A percentile compares a stretch with the other conserved stretches of the same genome.
These are phyloP conservation scores for Clarireedia paspali DNA, from an alignment of 2,329 filamentous ascomycete species.

Conservation along the genomic window DNA sequence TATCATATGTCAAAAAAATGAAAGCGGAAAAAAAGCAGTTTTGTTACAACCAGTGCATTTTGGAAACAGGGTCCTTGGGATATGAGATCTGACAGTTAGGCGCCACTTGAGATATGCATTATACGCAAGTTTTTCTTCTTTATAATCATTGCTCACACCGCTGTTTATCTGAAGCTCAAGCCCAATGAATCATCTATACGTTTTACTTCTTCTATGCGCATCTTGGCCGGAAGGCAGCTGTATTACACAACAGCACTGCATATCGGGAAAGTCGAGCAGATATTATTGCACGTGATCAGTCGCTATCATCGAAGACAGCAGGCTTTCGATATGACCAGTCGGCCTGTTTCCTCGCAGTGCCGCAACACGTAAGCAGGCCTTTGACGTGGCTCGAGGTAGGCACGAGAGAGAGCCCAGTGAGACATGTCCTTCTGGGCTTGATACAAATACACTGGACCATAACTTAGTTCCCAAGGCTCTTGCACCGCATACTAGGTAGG, in stretches of 20 bases:
- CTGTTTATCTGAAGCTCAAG: slow-evolving; percentile 16
- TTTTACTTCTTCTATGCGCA: neutral
- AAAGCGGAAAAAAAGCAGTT: slow-evolving; percentile 4
- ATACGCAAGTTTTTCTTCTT: neutral
- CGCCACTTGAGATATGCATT: slow-evolving; percentile 10
- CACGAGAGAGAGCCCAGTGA: too few relatives aligned
- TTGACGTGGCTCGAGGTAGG: too few relatives aligned
- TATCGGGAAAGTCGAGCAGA: neutral
- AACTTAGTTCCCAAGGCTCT: too few relatives aligned
- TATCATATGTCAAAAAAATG: slow-evolving; percentile 6
- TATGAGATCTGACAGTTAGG: slow-evolving; percentile 16
- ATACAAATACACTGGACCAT: too few relatives aligned
- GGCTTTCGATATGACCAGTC: too few relatives aligned
- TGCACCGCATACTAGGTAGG: too few relatives aligned
- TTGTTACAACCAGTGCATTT: neutral
- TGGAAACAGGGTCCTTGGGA: neutral
- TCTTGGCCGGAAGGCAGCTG: slow-evolving; percentile 7
- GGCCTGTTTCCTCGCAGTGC: too few relatives aligned
- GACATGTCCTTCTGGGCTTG: too few relatives aligned
- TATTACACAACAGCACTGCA: slow-evolving; percentile 13
- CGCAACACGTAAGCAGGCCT: too few relatives aligned
- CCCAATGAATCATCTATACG: neutral
- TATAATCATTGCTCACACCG: slow-evolving; percentile 16
- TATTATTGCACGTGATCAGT: neutral
- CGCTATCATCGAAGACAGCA: too few relatives aligned